phyloP scores from a whole-genome alignment of 495 filamentous ascomycete genomes.

The Darksidea phi region DNA sequence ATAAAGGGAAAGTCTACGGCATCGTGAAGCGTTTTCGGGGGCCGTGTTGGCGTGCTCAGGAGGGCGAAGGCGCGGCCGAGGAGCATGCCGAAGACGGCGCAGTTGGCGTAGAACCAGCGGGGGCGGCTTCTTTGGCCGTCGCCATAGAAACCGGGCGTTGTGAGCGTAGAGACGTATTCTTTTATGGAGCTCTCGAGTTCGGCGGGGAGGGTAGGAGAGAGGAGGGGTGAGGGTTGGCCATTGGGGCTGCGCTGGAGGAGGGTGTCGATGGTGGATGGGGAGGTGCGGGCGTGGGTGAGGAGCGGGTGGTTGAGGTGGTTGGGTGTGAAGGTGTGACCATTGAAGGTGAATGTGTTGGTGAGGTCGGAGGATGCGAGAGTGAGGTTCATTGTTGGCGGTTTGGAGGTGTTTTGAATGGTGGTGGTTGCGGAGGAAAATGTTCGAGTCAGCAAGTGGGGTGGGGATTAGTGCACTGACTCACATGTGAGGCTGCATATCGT shows the following conservation, averaged over 20 bases:
- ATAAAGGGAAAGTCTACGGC: slow-evolving; percentile 9
- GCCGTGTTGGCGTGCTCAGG: slow-evolving; percentile 10
- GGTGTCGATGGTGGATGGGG: slow-evolving; percentile 1
- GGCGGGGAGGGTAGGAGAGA: background rate
- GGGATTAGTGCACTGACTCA: too few species aligned
- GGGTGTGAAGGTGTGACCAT: background rate
- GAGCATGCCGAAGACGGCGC: slow-evolving; percentile 8
- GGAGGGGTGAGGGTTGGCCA: background rate
- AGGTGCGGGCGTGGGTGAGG: background rate
- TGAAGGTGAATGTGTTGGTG: background rate
- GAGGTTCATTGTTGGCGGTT: too few species aligned
- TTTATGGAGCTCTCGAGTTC: background rate
- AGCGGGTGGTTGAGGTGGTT: background rate
- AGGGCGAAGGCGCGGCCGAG: slow-evolving; percentile 17
- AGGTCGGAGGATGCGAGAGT: background rate
- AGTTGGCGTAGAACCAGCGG: slow-evolving; percentile 21
- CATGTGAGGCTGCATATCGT: too few species aligned
- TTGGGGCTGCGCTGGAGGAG: slow-evolving; percentile 4
- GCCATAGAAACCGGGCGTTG: slow-evolving; percentile 4
- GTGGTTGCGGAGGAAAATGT: too few species aligned
- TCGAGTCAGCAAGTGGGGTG: too few species aligned
- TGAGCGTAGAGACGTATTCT: background rate
- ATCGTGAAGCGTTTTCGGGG: background rate
- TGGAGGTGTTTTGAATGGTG: too few species aligned
- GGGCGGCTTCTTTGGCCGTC: background rate